Evolutionary conservation across 1,284 basidiomycete species (phyloP).

Genomic region (Puccinia brachypodii): DNA sequence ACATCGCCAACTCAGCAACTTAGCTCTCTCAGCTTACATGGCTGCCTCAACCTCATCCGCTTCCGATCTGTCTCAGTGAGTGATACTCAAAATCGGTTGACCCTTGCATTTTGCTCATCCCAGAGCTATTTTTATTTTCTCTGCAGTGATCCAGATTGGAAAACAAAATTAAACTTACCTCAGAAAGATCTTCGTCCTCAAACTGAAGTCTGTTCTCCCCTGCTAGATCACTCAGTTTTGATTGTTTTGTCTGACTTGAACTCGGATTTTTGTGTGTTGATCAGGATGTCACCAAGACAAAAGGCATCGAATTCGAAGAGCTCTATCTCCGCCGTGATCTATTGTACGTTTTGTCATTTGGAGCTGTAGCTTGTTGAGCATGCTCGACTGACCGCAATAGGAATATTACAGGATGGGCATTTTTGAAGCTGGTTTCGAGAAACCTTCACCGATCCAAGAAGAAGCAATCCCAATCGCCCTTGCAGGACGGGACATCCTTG

Average conservation of each 20-base stretch:
- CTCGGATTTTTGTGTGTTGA: background rate
- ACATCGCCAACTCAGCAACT: background rate
- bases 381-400: conserved; percentile 58
- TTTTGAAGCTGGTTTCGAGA: conserved; percentile 95
- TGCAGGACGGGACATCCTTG: conserved; percentile 73
- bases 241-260: background rate
- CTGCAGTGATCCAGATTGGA: conserved; percentile 63
- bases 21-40: background rate
- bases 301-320: conserved; percentile 88
- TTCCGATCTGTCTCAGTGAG: conserved; percentile 38
- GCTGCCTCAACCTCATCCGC: conserved; percentile 32
- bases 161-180: conserved; percentile 73
- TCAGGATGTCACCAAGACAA: conserved; percentile 81
- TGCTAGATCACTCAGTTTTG: background rate
- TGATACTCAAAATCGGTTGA: conserved; percentile 29
- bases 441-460: conserved; percentile 96
- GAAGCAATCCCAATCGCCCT: conserved; percentile 66
- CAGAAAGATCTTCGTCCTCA: conserved; percentile 88
- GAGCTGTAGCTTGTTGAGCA: conserved; percentile 58
- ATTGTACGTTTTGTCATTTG: conserved; percentile 4
- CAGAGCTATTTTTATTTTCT: background rate
- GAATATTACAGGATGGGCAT: conserved; percentile 76
- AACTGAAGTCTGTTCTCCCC: conserved; percentile 66
- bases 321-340: conserved; percentile 61
- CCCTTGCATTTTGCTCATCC: background rate